Percentiles rank a stretch among this genome's conserved stretches.
Conservation (phyloP, 2,329 filamentous ascomycete genomes). For the Neurospora sp. region DNA sequence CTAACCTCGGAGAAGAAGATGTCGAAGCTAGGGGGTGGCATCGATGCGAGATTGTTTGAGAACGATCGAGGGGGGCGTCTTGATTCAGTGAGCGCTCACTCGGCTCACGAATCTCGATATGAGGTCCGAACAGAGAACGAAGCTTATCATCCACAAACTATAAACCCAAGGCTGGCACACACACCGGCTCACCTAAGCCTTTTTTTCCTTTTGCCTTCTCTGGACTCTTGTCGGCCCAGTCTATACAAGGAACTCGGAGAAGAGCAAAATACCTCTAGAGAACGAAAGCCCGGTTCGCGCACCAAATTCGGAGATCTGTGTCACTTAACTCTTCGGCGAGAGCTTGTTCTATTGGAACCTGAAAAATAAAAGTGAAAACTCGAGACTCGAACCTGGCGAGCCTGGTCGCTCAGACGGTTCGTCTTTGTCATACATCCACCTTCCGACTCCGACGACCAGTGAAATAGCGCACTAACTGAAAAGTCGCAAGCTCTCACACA, state of each 20-base stretch:
- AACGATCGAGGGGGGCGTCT: too few relatives aligned
- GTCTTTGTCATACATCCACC: not conserved
- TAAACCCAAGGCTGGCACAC: not conserved
- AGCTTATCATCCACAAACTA: not conserved
- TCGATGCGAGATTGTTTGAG: not conserved
- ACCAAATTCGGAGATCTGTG: not conserved
- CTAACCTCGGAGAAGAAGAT: not conserved
- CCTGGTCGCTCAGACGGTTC: too few relatives aligned
- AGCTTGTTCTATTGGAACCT: not conserved
- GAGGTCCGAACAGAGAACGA: not conserved
- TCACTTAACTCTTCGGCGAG: not conserved
- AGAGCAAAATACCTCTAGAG: not conserved
- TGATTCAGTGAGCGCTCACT: not conserved
- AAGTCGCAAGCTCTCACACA: not conserved
- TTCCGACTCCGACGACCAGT: not conserved
- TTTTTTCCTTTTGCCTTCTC: not conserved
- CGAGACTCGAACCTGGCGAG: not conserved
- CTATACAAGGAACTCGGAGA: not conserved
- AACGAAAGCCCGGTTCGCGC: not conserved
- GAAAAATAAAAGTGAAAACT: not conserved
- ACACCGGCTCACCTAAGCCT: not conserved
- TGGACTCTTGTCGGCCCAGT: not conserved
- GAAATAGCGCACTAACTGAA: not conserved
- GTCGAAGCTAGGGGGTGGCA: not conserved
- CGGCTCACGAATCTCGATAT: not conserved